These are phyloP conservation scores for Zygnema circumcarinatum DNA, from an alignment of 139 green algal genomes.

Conservation along the genomic window DNA sequence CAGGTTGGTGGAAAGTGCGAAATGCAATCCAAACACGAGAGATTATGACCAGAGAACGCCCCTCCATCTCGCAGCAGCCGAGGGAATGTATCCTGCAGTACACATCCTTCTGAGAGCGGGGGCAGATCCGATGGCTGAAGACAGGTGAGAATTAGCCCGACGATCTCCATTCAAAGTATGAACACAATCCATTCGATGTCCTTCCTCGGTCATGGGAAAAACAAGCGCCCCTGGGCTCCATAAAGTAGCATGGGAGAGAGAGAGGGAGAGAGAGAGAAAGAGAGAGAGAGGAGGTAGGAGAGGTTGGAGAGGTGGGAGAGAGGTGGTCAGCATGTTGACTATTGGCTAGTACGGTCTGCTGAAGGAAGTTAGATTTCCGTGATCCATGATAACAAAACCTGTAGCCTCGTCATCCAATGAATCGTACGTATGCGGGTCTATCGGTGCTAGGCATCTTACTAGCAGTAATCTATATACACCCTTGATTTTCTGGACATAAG, in stretches of 20 bases:
- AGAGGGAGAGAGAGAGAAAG: too few relatives aligned
- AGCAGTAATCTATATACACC: not conserved
- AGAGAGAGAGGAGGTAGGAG: too few relatives aligned
- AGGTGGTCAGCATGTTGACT: too few relatives aligned
- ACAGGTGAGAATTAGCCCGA: too few relatives aligned
- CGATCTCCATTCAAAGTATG: not conserved
- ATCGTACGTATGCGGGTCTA: too few relatives aligned
- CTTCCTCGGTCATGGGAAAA: not conserved
- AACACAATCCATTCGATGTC: not conserved
- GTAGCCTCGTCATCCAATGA: too few relatives aligned
- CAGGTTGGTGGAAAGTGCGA: not conserved
- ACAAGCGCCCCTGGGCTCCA: not conserved
- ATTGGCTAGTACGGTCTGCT: too few relatives aligned
- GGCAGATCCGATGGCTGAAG: not conserved
- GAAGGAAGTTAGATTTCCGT: too few relatives aligned
- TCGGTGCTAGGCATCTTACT: constrained; percentile 8
- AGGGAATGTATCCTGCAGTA: not conserved
- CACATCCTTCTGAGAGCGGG: not conserved
- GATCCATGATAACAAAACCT: too few relatives aligned
- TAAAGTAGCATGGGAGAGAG: too few relatives aligned
- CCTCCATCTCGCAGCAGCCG: constrained; percentile 13
- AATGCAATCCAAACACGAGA: constrained; percentile 4
- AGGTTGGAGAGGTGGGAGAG: too few relatives aligned
- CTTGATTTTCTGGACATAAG: not conserved
- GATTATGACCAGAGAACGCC: constrained; percentile 24